A percentile compares a stretch with the other conserved stretches of the same genome.
Evolutionary conservation across 306 rosid genomes (phyloP).

Genomic region (Begonia peltatifolia): DNA sequence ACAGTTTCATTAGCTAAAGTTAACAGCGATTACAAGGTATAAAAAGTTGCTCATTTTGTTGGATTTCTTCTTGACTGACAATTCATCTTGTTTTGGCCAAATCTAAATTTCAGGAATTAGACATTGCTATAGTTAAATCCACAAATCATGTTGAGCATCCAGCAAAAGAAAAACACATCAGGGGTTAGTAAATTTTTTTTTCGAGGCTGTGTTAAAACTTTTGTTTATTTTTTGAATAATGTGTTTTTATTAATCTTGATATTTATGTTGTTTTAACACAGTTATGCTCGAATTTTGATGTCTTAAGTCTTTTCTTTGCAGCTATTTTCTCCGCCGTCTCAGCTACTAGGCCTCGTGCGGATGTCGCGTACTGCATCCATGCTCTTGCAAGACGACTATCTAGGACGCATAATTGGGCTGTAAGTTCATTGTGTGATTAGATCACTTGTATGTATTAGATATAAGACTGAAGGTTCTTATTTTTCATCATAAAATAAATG

Average conservation of each 20-base stretch:
- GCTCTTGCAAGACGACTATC: conserved; percentile 88
- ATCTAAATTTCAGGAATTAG: conserved; percentile 58
- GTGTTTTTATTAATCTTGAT: conserved; percentile 4
- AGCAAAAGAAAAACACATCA: conserved; percentile 74
- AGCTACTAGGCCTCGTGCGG: conserved; percentile 96
- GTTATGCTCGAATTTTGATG: no score
- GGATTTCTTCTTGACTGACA: conserved; percentile 4
- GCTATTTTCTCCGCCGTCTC: conserved; percentile 94
- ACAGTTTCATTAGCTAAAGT: conserved; percentile 98
- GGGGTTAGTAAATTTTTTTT: conserved; percentile 37
- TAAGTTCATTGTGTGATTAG: conserved; percentile 20
- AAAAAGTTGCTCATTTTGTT: not conserved
- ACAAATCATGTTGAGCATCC: conserved; percentile 95
- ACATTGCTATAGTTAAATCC: conserved; percentile 84
- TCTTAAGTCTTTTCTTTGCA: conserved; percentile 19
- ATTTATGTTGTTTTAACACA: no score
- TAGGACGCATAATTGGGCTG: conserved; percentile 98
- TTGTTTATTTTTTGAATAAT: not conserved
- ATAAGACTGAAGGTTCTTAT: no score
- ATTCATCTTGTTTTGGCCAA: conserved; percentile 10
- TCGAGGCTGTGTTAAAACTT: not conserved
- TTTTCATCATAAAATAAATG: no score
- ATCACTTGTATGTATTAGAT: no score
- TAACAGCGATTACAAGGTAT: conserved; percentile 97
- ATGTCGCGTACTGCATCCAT: conserved; percentile 97